A percentile compares a stretch with the other conserved stretches of the same genome.
Conservation (phyloP, 1,139 yeast genomes). For the Yamadazyma diddensiae region DNA sequence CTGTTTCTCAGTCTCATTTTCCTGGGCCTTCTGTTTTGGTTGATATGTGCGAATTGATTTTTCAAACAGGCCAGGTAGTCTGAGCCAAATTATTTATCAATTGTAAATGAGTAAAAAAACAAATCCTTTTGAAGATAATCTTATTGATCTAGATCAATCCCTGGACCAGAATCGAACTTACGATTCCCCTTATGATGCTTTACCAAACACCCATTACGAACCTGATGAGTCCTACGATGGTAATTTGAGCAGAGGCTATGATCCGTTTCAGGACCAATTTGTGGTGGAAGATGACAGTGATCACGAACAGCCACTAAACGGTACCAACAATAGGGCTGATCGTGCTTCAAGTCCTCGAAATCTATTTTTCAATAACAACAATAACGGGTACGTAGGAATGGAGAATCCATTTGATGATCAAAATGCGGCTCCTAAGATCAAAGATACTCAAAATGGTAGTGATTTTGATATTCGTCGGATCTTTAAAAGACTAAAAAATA, state of each 20-base stretch:
- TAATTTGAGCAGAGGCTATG: constrained; percentile 9
- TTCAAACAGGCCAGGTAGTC: too few relatives aligned
- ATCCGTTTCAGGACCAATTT: constrained; percentile 15
- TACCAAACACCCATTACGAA: too few relatives aligned
- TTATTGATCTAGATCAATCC: constrained; percentile 20
- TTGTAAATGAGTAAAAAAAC: constrained; percentile 1
- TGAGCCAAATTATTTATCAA: too few relatives aligned
- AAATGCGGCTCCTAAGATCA: constrained; percentile 7
- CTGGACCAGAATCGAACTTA: not conserved
- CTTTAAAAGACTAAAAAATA: constrained; percentile 10
- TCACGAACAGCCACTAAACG: not conserved
- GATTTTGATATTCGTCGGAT: constrained; percentile 17
- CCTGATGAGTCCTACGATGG: too few relatives aligned
- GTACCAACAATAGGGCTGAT: not conserved
- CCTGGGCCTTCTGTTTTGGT: too few relatives aligned
- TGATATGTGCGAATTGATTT: too few relatives aligned
- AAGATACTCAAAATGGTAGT: constrained; percentile 8
- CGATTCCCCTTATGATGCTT: constrained; percentile 6
- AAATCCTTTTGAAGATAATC: constrained; percentile 22
- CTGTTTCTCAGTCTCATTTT: too few relatives aligned
- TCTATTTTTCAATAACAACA: constrained; percentile 3
- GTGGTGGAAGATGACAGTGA: constrained; percentile 4
- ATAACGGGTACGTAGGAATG: constrained; percentile 15
- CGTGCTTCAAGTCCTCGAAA: constrained; percentile 1
- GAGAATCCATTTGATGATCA: constrained; percentile 37